These are phyloP conservation scores for Candida tetrigidarum DNA, from an alignment of 1,139 yeast genomes.

Conservation along the genomic window DNA sequence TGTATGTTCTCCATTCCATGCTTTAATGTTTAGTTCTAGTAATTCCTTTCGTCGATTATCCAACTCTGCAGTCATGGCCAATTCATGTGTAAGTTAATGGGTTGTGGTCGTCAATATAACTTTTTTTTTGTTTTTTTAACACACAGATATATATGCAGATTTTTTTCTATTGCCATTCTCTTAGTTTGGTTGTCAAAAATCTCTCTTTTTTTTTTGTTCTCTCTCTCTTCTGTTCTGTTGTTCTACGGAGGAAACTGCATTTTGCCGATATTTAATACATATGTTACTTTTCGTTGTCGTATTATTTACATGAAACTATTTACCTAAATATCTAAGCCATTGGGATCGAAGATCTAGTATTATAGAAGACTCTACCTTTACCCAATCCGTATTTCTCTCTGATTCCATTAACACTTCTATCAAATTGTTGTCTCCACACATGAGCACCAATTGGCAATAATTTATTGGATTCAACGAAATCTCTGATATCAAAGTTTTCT, in stretches of 20 bases:
- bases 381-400: conserved; percentile 75
- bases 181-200: neutral
- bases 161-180: neutral
- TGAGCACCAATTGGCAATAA: conserved; percentile 88
- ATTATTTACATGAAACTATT: conserved; percentile 5
- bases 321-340: conserved; percentile 4
- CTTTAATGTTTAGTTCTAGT: conserved; percentile 44
- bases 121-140: neutral
- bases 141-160: too few species aligned
- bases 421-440: conserved; percentile 88
- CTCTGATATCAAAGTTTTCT: conserved; percentile 70
- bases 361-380: conserved; percentile 73
- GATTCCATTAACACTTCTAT: conserved; percentile 68
- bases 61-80: conserved; percentile 17
- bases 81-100: neutral
- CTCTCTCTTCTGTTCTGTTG: too few species aligned
- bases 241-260: too few species aligned
- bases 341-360: conserved; percentile 44
- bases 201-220: neutral
- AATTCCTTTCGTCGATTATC: conserved; percentile 29
- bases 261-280: too few species aligned
- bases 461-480: conserved; percentile 56
- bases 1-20: conserved; percentile 58
- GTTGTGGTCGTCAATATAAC: neutral
- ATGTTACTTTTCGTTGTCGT: too few species aligned